These are phyloP conservation scores for Pyrus betulifolia DNA, from an alignment of 306 rosid species.

Conservation along the genomic window DNA sequence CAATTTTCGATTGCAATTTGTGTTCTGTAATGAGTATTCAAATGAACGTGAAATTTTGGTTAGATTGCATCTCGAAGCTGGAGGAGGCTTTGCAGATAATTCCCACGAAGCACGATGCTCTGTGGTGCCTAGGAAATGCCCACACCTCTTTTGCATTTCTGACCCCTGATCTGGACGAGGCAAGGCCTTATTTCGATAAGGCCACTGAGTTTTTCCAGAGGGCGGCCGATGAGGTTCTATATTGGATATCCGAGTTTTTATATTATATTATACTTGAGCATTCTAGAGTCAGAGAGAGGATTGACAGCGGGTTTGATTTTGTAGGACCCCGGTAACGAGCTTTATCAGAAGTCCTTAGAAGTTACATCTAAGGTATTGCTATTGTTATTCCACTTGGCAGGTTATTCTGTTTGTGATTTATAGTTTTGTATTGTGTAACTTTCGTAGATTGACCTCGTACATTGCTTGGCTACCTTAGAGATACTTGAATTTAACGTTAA, in stretches of 20 bases:
- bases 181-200: conserved; percentile 49
- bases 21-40: not conserved
- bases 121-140: conserved; percentile 72
- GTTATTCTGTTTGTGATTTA: not conserved
- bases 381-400: not conserved
- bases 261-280: not conserved
- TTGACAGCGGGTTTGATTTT: conserved; percentile 20
- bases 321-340: conserved; percentile 72
- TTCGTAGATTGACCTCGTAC: not conserved
- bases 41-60: not conserved
- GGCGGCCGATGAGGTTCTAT: conserved; percentile 49
- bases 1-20: not conserved
- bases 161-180: conserved; percentile 53
- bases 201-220: conserved; percentile 54
- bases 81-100: conserved; percentile 62
- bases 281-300: not conserved
- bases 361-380: conserved; percentile 48
- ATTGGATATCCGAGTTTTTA: not conserved
- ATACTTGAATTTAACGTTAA: not conserved
- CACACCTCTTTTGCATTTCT: conserved; percentile 52
- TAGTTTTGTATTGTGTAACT: not conserved
- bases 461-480: too few relatives aligned
- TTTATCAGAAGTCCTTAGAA: conserved; percentile 65
- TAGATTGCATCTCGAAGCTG: conserved; percentile 60
- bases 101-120: conserved; percentile 61